Conservation (phyloP, 768 basidiomycete genomes). For the Lactarius sanguifluus region DNA sequence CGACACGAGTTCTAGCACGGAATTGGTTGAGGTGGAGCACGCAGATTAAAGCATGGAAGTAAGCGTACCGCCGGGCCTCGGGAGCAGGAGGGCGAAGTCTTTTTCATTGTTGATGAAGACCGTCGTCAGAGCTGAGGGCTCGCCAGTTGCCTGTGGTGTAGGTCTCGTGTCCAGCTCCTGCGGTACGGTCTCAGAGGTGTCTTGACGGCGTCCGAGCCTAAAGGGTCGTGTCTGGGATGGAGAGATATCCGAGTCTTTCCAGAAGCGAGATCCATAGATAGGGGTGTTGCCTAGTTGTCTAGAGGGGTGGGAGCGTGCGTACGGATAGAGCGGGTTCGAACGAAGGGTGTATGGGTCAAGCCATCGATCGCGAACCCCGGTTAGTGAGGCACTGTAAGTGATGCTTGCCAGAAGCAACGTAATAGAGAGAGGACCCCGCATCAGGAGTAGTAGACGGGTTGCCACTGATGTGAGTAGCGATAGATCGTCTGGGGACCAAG, state of each 20-base stretch:
- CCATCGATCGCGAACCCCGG: constrained; percentile 23
- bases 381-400: constrained; percentile 8
- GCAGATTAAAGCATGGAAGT: not conserved
- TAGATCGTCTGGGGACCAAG: not conserved
- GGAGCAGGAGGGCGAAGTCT: constrained; percentile 41
- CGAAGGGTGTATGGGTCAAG: constrained; percentile 28
- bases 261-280: constrained; percentile 4
- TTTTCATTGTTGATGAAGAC: constrained; percentile 37
- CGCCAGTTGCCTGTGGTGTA: constrained; percentile 44
- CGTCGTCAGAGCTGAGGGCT: constrained; percentile 37
- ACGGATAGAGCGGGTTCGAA: constrained; percentile 23
- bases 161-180: constrained; percentile 36
- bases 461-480: constrained; percentile 7
- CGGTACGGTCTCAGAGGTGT: too few relatives aligned
- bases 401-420: constrained; percentile 15
- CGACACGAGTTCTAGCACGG: constrained; percentile 39
- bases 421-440: constrained; percentile 11
- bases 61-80: constrained; percentile 38
- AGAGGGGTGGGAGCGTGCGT: constrained; percentile 14
- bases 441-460: constrained; percentile 14
- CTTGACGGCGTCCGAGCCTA: constrained; percentile 1
- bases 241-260: constrained; percentile 1
- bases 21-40: not conserved
- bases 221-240: constrained; percentile 18
- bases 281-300: constrained; percentile 1